Evolutionary conservation across 2,329 filamentous ascomycete species (phyloP).

Genomic region (Verticillium zaregamsianum): DNA sequence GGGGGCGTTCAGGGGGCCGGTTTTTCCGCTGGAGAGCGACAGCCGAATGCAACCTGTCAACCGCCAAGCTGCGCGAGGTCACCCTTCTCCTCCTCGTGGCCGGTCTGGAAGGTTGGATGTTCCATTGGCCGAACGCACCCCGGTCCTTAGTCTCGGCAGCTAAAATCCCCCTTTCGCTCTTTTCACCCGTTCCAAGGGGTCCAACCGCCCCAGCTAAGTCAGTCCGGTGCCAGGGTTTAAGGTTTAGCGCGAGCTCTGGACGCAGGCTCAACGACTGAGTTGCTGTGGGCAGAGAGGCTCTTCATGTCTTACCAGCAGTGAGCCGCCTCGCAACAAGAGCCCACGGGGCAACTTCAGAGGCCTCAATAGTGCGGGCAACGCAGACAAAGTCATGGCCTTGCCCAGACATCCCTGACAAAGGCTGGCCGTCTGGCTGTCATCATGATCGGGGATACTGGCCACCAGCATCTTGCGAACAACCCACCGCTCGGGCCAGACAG

Average conservation of each 20-base stretch:
- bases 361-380: too few relatives aligned
- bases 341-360: not conserved
- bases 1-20: not conserved
- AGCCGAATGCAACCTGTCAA: not conserved
- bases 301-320: not conserved
- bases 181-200: not conserved
- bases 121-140: not conserved
- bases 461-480: conserved; percentile 1
- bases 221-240: not conserved
- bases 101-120: not conserved
- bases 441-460: not conserved
- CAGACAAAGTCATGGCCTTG: not conserved
- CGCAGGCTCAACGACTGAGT: not conserved
- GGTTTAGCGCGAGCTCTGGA: not conserved
- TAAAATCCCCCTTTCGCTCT: not conserved
- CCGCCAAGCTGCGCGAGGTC: not conserved
- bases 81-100: not conserved
- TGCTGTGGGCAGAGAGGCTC: not conserved
- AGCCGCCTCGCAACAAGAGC: not conserved
- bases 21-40: not conserved
- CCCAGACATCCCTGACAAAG: not conserved
- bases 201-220: not conserved
- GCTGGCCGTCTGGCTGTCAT: not conserved
- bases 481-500: not conserved
- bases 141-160: conserved; percentile 3